Base-by-base conservation (phyloP, 495 filamentous ascomycete species). In the Aspergillus egyptiacus region DNA sequence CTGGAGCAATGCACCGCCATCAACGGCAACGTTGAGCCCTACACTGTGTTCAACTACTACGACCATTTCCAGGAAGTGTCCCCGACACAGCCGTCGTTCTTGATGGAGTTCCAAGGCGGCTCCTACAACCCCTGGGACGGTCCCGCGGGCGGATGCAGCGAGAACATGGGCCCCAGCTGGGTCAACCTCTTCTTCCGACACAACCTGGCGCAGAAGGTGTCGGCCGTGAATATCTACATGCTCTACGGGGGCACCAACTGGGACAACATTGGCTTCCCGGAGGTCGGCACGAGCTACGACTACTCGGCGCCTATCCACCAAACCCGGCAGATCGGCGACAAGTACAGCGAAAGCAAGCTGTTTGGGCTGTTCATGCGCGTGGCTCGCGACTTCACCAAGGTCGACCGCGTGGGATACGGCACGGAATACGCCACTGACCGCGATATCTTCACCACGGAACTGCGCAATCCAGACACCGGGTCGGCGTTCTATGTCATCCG, bases 201-300 rank as follows among this genome's bases (percentile, higher is more conserved):
- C 45, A 75, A 79, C 36, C 68, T 80, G 46, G 78, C 69, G 7
- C 72, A 72, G 31, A 52, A 72, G 18, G 59, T 74, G 1, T 78
- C 70, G 6, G 65, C 72, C 70, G 63, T 72, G 41, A 79, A 57
- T 48, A 49, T 82, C 32, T 80, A 81, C 45, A 80, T 2, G 77
- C 75, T 11, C 74, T 89, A 9, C 35, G 85, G 86, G 27, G 85
- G 84, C n/a, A 87, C 85, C 2, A 93, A 91, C 62, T 91, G 86
- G 87, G 87, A 87, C 10, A 90, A 91, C 55, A 62, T 91, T 23
- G 86, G 86, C 1, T 75, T 85, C 53, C 76, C 84, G 2, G 81
- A 79, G 13, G 83, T 82, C 11, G 89, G 88, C 57, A 86, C 86
- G 2, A 83, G 77, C 2, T 89, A 89, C 55, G 82, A 89, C 54